A percentile compares a stretch with the other conserved stretches of the same genome.
phyloP scores from a whole-genome alignment of 768 basidiomycete species.

The Paxillus involutus region DNA sequence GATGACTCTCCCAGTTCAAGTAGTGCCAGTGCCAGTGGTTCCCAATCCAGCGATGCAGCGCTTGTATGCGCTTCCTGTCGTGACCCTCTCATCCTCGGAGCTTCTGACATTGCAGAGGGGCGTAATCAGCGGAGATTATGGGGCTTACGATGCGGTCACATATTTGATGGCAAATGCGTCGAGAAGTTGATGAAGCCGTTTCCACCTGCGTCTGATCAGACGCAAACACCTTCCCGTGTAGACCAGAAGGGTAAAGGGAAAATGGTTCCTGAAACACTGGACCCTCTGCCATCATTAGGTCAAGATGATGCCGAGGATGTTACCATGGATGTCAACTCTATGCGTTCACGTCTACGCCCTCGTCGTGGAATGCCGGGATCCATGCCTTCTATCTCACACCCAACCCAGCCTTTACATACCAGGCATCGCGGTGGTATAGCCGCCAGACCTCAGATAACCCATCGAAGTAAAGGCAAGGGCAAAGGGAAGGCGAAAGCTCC shows the following conservation, averaged over 20 bases:
- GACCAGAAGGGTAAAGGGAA: conserved; percentile 45
- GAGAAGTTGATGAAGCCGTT: conserved; percentile 53
- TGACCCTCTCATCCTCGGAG: conserved; percentile 59
- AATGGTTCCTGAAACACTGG: conserved; percentile 7
- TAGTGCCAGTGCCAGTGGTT: conserved; percentile 22
- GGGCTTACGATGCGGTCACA: conserved; percentile 75
- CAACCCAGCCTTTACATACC: conserved; percentile 2
- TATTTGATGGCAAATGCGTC: conserved; percentile 77
- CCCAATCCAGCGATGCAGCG: conserved; percentile 35
- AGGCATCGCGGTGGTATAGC: conserved; percentile 6
- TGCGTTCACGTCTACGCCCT: conserved; percentile 61
- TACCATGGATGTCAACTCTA: conserved; percentile 33
- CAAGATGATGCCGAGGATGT: conserved; percentile 37
- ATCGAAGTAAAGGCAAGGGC: conserved; percentile 27
- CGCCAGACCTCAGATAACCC: not conserved
- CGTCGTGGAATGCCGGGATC: conserved; percentile 28
- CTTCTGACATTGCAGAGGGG: conserved; percentile 48
- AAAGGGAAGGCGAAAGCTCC: conserved; percentile 35
- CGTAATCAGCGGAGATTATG: conserved; percentile 53
- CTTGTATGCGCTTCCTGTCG: conserved; percentile 70
- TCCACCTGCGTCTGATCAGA: conserved; percentile 7
- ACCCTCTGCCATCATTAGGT: not conserved
- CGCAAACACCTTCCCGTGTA: conserved; percentile 10
- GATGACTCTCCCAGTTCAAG: conserved; percentile 36
- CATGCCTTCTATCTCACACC: conserved; percentile 1